Base-by-base conservation (phyloP, 202 grass and related monocot genomes). In the Zoysia matrella region DNA sequence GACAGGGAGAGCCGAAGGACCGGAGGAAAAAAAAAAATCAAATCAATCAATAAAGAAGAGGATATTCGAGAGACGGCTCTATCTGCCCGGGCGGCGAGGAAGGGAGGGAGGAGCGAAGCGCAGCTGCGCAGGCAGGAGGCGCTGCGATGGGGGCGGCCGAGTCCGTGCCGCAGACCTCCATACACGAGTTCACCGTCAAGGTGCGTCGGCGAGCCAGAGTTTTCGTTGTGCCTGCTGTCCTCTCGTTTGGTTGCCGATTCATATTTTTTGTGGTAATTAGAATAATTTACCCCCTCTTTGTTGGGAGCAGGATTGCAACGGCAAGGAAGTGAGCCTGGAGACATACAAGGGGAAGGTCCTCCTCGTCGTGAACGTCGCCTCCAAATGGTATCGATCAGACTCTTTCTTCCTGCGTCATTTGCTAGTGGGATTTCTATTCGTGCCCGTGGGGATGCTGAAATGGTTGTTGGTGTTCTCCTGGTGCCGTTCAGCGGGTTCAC, bases 331-430 rank as follows among this genome's bases (percentile, higher is more conserved):
- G 70, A 77, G 83, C 87, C 83, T 98, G 64, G 92, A 84, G 79
- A 85, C 18, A 18, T 98, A 88, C 83, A 95, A 95, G 91, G 92
- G 91, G 62, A 95, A 95, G 86, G 92, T 87, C 62, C 96, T 98
- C 73, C 87, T 98, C 49, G 83, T 98, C n/a, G 95, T 98, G 36
- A 98, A 98, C 63, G 90, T 98, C 62, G 92, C 92, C 80, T 98
- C 92, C 81, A 98, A 95, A 93, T 95, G 95, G 92, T 95, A 86
- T 52, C 66, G 15, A 57, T 39, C 22, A 30, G 22, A 30, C 22
- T 30, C 22, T 30, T 30, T 74, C 60, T 8, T 86, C 40, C 60
- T 22, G 14, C 57, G 11, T 3, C 40, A 1, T 56, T 12, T 36
- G 11, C 22, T 30, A 30, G 10, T 70, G 48, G 53, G 22, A 55